Evolutionary conservation across 768 basidiomycete genomes (phyloP), one percentile per base, ranked within the genome.

Genomic region (Mycena floridula): DNA sequence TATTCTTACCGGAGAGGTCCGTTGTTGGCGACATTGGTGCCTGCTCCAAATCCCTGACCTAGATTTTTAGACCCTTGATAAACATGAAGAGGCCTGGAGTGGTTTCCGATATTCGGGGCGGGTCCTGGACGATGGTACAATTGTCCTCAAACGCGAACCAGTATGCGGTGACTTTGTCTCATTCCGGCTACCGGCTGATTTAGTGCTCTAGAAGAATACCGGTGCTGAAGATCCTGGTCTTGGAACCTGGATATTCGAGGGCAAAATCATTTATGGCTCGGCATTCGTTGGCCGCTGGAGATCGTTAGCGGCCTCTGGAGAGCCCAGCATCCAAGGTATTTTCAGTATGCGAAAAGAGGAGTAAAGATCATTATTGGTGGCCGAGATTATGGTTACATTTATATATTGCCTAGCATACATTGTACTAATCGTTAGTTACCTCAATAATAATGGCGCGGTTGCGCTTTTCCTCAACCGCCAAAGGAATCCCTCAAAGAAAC

Each of bases 1-100:
- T n/a, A n/a, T n/a, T n/a, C n/a, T n/a, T n/a, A n/a, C n/a, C n/a
- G 45, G 38, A 4, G 37, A 37, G 42, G 49, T 45, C 15, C 25
- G 43, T 25, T 22, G n/a, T 44, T 30, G 42, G 44, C 39, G 25
- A 16, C 30, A 27, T 47, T 24, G 49, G 50, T 42, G 24, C 48
- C 25, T 8, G 3, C 38, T 24, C 41, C 23, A 48, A 45, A 25
- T 25, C 27, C 40, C 16, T 16, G 25, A 48, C 5, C 18, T 28
- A 7, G 15, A 24, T 7, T 37, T 36, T 22, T 47, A 83, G 81
- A 83, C 81, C 2, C 63, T 72, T 37, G 60, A 53, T 38, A 68
- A 69, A 38, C 75, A 79, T 44, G 78, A 79, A 47, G 64, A 66
- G 28, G 79, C 80, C 7, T 89, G 86, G 83, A 82, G 79, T 4